Evolutionary conservation across 1,284 basidiomycete species (phyloP).

Genomic region (Earliella scabrosa): DNA sequence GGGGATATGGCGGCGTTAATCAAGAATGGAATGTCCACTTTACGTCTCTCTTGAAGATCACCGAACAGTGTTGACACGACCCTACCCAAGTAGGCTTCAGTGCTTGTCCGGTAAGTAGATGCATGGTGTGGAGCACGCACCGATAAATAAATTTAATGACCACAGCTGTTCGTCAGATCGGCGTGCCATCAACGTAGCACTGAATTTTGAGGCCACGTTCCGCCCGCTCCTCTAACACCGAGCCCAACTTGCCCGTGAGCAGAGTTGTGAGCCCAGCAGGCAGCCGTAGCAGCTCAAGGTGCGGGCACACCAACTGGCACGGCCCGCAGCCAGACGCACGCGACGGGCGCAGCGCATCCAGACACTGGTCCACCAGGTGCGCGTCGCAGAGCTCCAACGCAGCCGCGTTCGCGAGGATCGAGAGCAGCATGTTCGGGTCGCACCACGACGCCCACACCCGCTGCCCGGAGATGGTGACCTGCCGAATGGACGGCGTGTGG

Average conservation of each 20-base stretch:
- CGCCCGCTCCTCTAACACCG: not conserved
- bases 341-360: slow-evolving; percentile 10
- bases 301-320: not conserved
- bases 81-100: not conserved
- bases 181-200: not conserved
- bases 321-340: not conserved
- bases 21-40: not conserved
- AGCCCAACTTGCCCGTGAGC: not conserved
- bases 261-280: not conserved
- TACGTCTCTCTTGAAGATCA: too few relatives aligned
- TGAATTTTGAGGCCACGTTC: not conserved
- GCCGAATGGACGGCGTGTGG: not conserved
- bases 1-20: not conserved
- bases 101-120: too few relatives aligned
- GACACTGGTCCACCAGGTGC: slow-evolving; percentile 5
- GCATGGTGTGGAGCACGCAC: too few relatives aligned
- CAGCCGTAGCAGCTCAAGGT: slow-evolving; percentile 2
- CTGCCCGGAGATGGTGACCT: slow-evolving; percentile 11
- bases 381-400: slow-evolving; percentile 5
- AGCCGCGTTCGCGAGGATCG: slow-evolving; percentile 1
- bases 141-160: too few relatives aligned
- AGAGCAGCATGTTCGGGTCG: slow-evolving; percentile 8
- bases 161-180: too few relatives aligned
- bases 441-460: slow-evolving; percentile 22
- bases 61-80: not conserved